Evolutionary conservation across 306 rosid genomes (phyloP).

Genomic region (Mimosa pudica): DNA sequence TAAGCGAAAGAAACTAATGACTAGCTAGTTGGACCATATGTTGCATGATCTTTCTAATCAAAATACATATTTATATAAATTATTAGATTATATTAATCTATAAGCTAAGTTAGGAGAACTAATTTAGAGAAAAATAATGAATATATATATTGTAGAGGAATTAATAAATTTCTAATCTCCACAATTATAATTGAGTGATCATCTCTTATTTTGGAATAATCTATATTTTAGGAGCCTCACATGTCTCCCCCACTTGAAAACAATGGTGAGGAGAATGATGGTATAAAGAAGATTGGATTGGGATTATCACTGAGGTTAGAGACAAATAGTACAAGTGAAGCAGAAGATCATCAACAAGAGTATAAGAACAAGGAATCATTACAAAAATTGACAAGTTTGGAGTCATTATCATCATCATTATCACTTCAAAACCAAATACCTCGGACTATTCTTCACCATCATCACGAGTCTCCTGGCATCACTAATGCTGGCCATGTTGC

Average conservation of each 20-base stretch:
- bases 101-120: too few relatives aligned
- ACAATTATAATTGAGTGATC: background rate
- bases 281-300: constrained; percentile 26
- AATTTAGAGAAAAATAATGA: too few relatives aligned
- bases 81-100: too few relatives aligned
- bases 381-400: constrained; percentile 24
- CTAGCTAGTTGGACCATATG: too few relatives aligned
- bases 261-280: constrained; percentile 24
- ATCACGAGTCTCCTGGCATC: constrained; percentile 30
- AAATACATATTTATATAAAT: too few relatives aligned
- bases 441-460: constrained; percentile 32
- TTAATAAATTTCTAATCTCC: background rate
- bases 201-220: background rate
- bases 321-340: constrained; percentile 35
- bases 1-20: too few relatives aligned
- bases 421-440: constrained; percentile 55
- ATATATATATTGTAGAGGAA: too few relatives aligned
- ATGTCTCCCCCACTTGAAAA: constrained; percentile 57
- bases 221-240: constrained; percentile 48
- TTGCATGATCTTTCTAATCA: too few relatives aligned
- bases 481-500: constrained; percentile 38
- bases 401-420: constrained; percentile 21
- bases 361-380: constrained; percentile 33
- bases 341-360: constrained; percentile 25
- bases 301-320: constrained; percentile 79